These are phyloP conservation scores for Nitzschia sp. DNA, from an alignment of 108 stramenopile species.

Conservation along the genomic window DNA sequence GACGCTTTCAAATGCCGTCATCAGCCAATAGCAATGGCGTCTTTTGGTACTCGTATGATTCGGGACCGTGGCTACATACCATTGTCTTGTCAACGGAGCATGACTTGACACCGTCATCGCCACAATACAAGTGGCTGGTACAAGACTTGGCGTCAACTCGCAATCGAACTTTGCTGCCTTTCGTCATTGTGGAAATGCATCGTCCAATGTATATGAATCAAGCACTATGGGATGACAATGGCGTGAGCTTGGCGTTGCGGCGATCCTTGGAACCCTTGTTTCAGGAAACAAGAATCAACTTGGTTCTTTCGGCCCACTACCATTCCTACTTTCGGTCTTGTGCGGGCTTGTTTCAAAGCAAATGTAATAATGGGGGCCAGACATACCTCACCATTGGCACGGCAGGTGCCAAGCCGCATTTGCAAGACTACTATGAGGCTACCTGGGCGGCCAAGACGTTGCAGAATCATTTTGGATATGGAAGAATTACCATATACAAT, in stretches of 20 bases:
- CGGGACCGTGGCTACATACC: conserved; percentile 52
- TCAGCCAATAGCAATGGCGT: conserved; percentile 59
- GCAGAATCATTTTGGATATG: conserved; percentile 46
- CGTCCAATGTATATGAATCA: conserved; percentile 74
- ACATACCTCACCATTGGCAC: conserved; percentile 63
- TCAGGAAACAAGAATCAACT: conserved; percentile 58
- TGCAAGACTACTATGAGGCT: conserved; percentile 18
- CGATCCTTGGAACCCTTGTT: conserved; percentile 74
- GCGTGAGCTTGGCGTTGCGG: conserved; percentile 55
- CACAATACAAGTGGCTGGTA: conserved; percentile 71
- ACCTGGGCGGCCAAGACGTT: conserved; percentile 41
- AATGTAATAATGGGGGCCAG: conserved; percentile 58
- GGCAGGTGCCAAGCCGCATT: conserved; percentile 22
- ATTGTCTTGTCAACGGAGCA: conserved; percentile 78
- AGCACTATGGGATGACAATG: conserved; percentile 28
- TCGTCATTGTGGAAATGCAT: conserved; percentile 83
- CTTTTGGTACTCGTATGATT: conserved; percentile 77
- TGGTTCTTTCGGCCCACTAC: conserved; percentile 75
- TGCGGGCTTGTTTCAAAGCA: conserved; percentile 52
- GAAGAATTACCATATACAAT: conserved; percentile 55
- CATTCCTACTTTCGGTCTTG: conserved; percentile 76
- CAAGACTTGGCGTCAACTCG: conserved; percentile 45
- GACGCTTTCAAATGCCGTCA: conserved; percentile 71
- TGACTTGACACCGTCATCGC: conserved; percentile 55
- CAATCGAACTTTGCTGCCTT: conserved; percentile 67